Evolutionary conservation across 1,284 basidiomycete species (phyloP), one percentile per base, ranked within the genome.

Genomic region (Erythrobasidium hasegawianum): DNA sequence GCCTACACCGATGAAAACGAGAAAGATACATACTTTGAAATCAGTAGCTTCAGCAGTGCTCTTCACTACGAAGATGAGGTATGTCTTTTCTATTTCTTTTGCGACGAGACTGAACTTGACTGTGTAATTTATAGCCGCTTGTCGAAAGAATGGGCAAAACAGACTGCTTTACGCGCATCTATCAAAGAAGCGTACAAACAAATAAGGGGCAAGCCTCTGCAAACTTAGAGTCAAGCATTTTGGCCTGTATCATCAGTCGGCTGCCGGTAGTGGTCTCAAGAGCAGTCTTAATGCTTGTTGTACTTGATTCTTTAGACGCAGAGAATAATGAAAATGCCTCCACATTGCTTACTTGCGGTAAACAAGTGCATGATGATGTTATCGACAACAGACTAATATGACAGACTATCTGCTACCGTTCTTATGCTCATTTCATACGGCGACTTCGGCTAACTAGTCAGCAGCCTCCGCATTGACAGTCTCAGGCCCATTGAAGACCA

Each of bases 111-210:
- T 16, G 14, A 43, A 52, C n/a, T 8, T 4, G 5, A 26, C 14
- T 22, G 11, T 20, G 16, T 29, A 11, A 14, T 60, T 69, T 68
- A 14, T 58, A 59, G 8, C 47, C 67, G 40, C 4, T 24, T 47
- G 43, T 18, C 43, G 22, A 24, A 45, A 1, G 49, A 60, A 16
- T 74, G 71, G 71, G 57, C 55, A 18, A 58, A 62, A 22, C 59
- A 69, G 22, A 54, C 40, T 16, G 69, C 50, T 2, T 55, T 64
- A 11, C 72, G 72, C 68, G 62, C 60, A 33, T 49, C 55, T 3
- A 18, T 74, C 33, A 55, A 70, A 18, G 68, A 71, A 41, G 71
- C 70, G 11, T 74, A 74, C 58, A 69, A 67, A 10, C 57, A 54
- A 2, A 68, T 50, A 2, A 43, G 72, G 14, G 73, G 73, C 7